These are phyloP conservation scores for Candida krabiensis DNA, from an alignment of 805 yeast species.

Conservation along the genomic window DNA sequence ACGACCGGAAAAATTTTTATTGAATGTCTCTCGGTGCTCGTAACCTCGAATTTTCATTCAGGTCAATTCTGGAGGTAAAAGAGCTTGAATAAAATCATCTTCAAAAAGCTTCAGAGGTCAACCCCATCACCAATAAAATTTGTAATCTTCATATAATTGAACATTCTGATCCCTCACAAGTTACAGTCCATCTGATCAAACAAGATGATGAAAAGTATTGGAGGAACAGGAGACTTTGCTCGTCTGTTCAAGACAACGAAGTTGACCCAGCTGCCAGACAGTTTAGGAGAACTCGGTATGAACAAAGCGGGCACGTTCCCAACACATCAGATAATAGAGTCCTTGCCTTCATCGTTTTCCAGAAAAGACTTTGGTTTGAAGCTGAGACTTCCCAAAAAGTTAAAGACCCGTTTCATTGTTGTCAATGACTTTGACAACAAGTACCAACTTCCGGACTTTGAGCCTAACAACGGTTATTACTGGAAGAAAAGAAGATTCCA, in stretches of 20 bases:
- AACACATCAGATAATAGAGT: constrained; percentile 70
- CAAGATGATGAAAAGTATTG: constrained; percentile 26
- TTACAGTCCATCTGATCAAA: no score
- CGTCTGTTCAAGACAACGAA: constrained; percentile 30
- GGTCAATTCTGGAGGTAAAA: no score
- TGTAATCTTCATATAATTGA: no score
- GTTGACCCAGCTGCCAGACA: constrained; percentile 35
- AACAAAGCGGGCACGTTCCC: constrained; percentile 42
- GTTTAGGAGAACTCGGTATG: constrained; percentile 26
- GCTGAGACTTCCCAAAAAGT: constrained; percentile 61
- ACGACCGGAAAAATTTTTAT: no score
- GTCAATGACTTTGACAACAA: constrained; percentile 66
- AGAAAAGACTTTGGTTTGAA: constrained; percentile 80
- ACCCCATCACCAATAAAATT: no score
- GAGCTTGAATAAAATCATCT: no score
- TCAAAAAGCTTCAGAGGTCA: no score
- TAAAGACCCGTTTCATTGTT: constrained; percentile 58
- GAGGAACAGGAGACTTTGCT: constrained; percentile 27
- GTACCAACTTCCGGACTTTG: constrained; percentile 70
- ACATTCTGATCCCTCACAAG: no score
- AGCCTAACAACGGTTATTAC: constrained; percentile 56
- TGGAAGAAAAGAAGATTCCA: constrained; percentile 66
- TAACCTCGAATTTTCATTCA: no score
- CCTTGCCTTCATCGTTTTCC: constrained; percentile 61
- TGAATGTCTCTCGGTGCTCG: no score